Percentiles rank a stretch among this genome's conserved stretches.
Evolutionary conservation across 768 basidiomycete genomes (phyloP).

Genomic region (Pleurotus platypus): DNA sequence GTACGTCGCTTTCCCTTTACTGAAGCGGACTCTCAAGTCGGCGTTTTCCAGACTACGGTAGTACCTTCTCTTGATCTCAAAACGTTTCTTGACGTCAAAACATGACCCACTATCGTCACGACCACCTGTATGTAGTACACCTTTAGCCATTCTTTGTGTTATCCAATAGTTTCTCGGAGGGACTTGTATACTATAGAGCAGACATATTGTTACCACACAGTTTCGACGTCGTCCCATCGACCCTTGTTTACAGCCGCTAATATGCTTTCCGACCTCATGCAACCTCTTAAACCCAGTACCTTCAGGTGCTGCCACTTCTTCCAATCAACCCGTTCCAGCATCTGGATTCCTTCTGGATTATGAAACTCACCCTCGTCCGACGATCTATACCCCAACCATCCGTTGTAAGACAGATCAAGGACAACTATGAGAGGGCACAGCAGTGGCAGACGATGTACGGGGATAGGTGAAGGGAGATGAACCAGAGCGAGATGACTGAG

Average conservation of each 20-base stretch:
- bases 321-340: slow-evolving; percentile 52
- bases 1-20: not conserved
- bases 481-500: slow-evolving; percentile 56
- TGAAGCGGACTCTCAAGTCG: slow-evolving; percentile 1
- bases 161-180: not conserved
- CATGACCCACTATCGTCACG: slow-evolving; percentile 21
- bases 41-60: slow-evolving; percentile 21
- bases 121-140: not conserved
- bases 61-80: slow-evolving; percentile 54
- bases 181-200: slow-evolving; percentile 21
- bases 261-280: slow-evolving; percentile 40
- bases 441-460: slow-evolving; percentile 40
- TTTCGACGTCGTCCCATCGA: slow-evolving; percentile 61
- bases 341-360: not conserved
- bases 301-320: slow-evolving; percentile 46
- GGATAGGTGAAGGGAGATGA: slow-evolving; percentile 31
- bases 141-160: not conserved
- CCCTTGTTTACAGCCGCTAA: slow-evolving; percentile 48
- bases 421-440: slow-evolving; percentile 44
- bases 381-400: slow-evolving; percentile 29
- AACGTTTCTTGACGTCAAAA: slow-evolving; percentile 45
- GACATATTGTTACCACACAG: slow-evolving; percentile 36
- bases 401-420: slow-evolving; percentile 54
- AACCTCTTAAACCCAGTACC: slow-evolving; percentile 55
- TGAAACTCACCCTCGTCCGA: not conserved